phyloP scores from a whole-genome alignment of 202 grass and related monocot species.

The Dendrocalamus latiflorus region DNA sequence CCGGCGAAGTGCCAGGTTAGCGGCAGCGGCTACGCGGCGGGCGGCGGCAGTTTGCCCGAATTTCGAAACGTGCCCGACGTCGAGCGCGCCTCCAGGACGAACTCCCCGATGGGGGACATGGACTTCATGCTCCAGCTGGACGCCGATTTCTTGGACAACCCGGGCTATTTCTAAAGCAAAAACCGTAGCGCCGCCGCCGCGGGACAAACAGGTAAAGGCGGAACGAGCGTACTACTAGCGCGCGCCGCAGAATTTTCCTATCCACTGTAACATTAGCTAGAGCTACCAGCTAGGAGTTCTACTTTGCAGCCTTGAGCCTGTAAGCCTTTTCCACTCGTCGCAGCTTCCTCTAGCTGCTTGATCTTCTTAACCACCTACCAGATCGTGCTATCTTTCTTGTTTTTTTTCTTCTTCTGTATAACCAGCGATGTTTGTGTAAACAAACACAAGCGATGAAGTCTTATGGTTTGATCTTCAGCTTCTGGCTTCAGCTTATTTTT shows the following conservation, averaged over 20 bases:
- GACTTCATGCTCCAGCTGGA: slow-evolving; percentile 49
- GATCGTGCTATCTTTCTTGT: not conserved
- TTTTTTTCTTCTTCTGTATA: not conserved
- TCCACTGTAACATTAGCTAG: not conserved
- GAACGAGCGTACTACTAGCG: not conserved
- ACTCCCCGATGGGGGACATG: slow-evolving; percentile 27
- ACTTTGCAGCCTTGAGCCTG: not conserved
- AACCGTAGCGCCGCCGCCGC: not conserved
- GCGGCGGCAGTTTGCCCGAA: not conserved
- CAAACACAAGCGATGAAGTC: not conserved
- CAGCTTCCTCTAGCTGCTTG: not conserved
- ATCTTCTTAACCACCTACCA: not conserved
- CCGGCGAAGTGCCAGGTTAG: slow-evolving; percentile 5
- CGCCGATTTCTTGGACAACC: slow-evolving; percentile 29
- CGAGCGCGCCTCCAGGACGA: slow-evolving; percentile 25
- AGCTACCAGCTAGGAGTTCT: not conserved
- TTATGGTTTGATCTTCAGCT: no score
- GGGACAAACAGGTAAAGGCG: not conserved
- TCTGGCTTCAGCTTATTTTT: no score
- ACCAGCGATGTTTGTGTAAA: not conserved
- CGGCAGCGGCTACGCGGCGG: not conserved
- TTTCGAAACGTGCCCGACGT: slow-evolving; percentile 8
- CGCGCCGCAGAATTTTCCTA: not conserved
- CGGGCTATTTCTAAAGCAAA: slow-evolving; percentile 17
- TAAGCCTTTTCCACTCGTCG: not conserved